Evolutionary conservation across 2,329 filamentous ascomycete genomes (phyloP), one percentile per base, ranked within the genome.

Genomic region (Neurospora crassa): DNA sequence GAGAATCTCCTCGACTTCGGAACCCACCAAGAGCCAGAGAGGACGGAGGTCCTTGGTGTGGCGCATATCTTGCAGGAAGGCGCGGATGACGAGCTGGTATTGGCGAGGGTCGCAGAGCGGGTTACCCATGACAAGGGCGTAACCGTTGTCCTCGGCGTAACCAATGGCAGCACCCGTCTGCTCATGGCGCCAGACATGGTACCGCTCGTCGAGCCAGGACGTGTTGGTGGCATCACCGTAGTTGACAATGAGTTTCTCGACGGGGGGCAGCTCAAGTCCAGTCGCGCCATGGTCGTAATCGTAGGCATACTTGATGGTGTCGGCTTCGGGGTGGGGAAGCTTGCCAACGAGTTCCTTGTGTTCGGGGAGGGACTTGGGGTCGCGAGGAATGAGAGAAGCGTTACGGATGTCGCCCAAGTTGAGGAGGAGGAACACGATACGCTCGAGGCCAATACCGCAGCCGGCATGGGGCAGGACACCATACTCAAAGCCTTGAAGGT

Each of bases 161-260:
- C 93, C 92, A 42, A 97, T 86, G 5, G 94, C 94, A 0, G 94
- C 94, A 68, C 94, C 94, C 2, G 92, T 95, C 42, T 83, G 80
- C 29, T 87, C 82, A 78, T 97, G 93, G 40, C 94, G 90, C 93
- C 93, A 97, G 71, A 97, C 90, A 78, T 92, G 87, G 79, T 94
- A 97, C 7, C 93, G 90, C 7, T 94, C 92, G 79, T 97, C 94
- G 8, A 96, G 87, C 93, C 94, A 97, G 0, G 93, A 96, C 0
- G 94, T 97, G 78, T 97, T 96, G 68, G 93, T 94, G 1, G 94
- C 93, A 80, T 97, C 94, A 73, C 94, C 94, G 76, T 97, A 97
- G 80, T 97, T 97, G 78, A 93, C 93, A 79, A 97, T 94, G 59
- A 97, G 89, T 78, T 97, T 91, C 79, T 94, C 92, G 5, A 97